phyloP scores from a whole-genome alignment of 495 filamentous ascomycete genomes.

The Paragyromitra xinjiangensis region DNA sequence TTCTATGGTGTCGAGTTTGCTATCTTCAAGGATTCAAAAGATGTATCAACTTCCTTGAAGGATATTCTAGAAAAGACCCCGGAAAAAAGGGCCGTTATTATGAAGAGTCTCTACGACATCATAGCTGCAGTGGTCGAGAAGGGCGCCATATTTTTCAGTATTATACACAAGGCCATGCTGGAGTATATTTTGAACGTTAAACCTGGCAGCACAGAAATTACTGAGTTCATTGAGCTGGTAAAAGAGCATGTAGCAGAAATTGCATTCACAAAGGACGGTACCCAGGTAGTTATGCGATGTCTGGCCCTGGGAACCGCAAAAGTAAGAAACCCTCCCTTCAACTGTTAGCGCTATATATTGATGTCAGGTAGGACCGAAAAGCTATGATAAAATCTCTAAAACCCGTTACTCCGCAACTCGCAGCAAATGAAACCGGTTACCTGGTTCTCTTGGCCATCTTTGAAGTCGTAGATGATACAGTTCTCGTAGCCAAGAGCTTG shows the following conservation, averaged over 20 bases:
- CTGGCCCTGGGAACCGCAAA: conserved; percentile 87
- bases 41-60: conserved; percentile 66
- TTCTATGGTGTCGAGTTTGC: conserved; percentile 97
- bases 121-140: conserved; percentile 93
- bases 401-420: conserved; percentile 75
- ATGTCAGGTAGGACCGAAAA: conserved; percentile 73
- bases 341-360: conserved; percentile 15
- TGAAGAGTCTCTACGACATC: conserved; percentile 82
- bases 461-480: conserved; percentile 93
- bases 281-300: conserved; percentile 78
- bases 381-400: conserved; percentile 85
- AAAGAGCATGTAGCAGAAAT: conserved; percentile 95
- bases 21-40: conserved; percentile 69
- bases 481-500: conserved; percentile 82
- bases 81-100: conserved; percentile 83
- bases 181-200: conserved; percentile 89
- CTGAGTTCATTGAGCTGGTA: conserved; percentile 86
- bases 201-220: conserved; percentile 77
- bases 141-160: conserved; percentile 92
- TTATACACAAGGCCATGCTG: conserved; percentile 96
- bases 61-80: conserved; percentile 77
- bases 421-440: conserved; percentile 83
- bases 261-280: conserved; percentile 90
- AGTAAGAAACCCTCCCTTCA: conserved; percentile 13
- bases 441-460: conserved; percentile 82